phyloP scores from a whole-genome alignment of 805 yeast genomes.

The Candida sithepensis region DNA sequence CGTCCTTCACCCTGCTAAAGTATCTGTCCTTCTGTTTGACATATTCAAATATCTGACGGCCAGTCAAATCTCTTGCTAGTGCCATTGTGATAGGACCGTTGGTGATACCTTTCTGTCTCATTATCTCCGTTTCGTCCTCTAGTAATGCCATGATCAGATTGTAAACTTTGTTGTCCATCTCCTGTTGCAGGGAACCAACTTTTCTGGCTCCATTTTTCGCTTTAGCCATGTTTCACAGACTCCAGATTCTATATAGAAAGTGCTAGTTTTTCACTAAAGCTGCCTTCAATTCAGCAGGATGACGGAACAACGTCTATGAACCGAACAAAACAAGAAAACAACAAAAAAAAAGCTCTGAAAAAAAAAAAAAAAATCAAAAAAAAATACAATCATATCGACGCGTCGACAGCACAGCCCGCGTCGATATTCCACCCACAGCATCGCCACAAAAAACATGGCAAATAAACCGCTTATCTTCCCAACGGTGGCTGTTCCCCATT shows the following conservation, averaged over 20 bases:
- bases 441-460: too few species aligned
- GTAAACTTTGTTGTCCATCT: slow-evolving; percentile 54
- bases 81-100: slow-evolving; percentile 42
- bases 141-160: slow-evolving; percentile 52
- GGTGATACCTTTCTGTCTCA: slow-evolving; percentile 33
- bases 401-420: neutral
- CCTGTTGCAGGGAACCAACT: slow-evolving; percentile 26
- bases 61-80: slow-evolving; percentile 56
- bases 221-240: slow-evolving; percentile 21
- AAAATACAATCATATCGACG: neutral
- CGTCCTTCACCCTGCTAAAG: slow-evolving; percentile 66
- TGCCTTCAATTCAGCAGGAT: neutral
- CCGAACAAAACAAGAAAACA: neutral
- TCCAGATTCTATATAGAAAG: too few species aligned
- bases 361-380: neutral
- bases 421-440: too few species aligned
- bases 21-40: slow-evolving; percentile 65
- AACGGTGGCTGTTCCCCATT: too few species aligned
- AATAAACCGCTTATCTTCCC: too few species aligned
- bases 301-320: neutral
- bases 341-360: slow-evolving; percentile 1
- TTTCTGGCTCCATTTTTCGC: slow-evolving; percentile 13
- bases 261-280: too few species aligned
- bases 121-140: slow-evolving; percentile 54
- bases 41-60: slow-evolving; percentile 49